Percentiles rank a stretch among this genome's conserved stretches.
Conservation (phyloP, 1,139 yeast genomes). For the Pichia norvegensis region DNA sequence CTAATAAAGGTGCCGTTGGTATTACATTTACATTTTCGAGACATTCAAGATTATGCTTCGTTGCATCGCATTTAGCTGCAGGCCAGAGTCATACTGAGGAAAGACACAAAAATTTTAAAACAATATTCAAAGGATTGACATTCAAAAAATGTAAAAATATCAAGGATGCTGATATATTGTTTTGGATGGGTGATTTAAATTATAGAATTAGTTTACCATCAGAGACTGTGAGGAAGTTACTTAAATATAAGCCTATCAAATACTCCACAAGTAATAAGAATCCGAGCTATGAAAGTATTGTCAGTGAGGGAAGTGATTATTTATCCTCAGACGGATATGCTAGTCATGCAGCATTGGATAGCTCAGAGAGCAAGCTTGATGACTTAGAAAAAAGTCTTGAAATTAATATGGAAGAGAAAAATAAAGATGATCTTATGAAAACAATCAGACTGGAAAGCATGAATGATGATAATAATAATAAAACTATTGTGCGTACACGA, state of each 20-base stretch:
- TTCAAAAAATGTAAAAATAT: conserved; percentile 67
- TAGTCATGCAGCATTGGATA: conserved; percentile 2
- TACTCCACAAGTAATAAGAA: conserved; percentile 3
- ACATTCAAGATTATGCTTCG: conserved; percentile 65
- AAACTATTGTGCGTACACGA: neutral
- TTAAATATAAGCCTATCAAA: conserved; percentile 31
- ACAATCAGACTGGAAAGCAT: neutral
- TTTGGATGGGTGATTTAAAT: conserved; percentile 97
- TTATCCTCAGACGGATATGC: conserved; percentile 6
- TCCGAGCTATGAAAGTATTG: conserved; percentile 8
- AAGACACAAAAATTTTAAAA: conserved; percentile 79
- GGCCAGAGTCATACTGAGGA: conserved; percentile 81
- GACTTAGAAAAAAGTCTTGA: neutral
- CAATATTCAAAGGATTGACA: conserved; percentile 67
- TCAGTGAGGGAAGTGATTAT: conserved; percentile 3
- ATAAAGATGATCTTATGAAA: neutral
- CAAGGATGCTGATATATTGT: conserved; percentile 73
- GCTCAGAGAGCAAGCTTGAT: neutral
- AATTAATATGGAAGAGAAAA: neutral
- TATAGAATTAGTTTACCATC: conserved; percentile 72
- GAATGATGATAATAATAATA: neutral
- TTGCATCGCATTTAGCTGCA: conserved; percentile 94
- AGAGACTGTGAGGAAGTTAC: conserved; percentile 59
- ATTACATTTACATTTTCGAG: conserved; percentile 71
- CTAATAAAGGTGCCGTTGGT: conserved; percentile 93